Evolutionary conservation across 1,284 basidiomycete species (phyloP).

Genomic region (Melampsora americana): DNA sequence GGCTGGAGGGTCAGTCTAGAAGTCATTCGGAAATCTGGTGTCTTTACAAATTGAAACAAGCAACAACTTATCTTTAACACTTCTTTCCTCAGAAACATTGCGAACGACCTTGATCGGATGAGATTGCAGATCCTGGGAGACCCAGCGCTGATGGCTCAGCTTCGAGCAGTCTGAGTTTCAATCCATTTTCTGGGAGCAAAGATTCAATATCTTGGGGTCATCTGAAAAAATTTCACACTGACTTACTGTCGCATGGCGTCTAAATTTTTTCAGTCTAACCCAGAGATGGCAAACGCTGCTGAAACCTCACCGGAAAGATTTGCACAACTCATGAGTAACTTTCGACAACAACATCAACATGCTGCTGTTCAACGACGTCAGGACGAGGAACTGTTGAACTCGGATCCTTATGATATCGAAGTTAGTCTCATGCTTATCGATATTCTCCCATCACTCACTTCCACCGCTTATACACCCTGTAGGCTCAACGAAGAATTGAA

Average conservation of each 20-base stretch:
- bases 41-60: no score
- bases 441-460: background rate
- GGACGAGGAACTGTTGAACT: slow-evolving; percentile 60
- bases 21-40: no score
- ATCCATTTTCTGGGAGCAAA: slow-evolving; percentile 48
- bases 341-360: slow-evolving; percentile 62
- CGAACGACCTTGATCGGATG: slow-evolving; percentile 78
- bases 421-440: slow-evolving; percentile 49
- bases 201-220: background rate
- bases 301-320: slow-evolving; percentile 68
- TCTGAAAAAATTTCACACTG: slow-evolving; percentile 43
- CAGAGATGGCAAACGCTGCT: slow-evolving; percentile 73
- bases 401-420: slow-evolving; percentile 84
- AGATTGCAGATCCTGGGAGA: slow-evolving; percentile 80
- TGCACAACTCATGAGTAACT: slow-evolving; percentile 67
- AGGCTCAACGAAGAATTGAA: slow-evolving; percentile 81
- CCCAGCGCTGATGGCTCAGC: slow-evolving; percentile 70
- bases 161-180: slow-evolving; percentile 62
- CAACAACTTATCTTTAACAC: no score
- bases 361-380: slow-evolving; percentile 59
- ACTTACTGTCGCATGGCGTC: slow-evolving; percentile 23
- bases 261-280: slow-evolving; percentile 61
- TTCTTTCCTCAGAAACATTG: slow-evolving; percentile 31
- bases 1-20: slow-evolving; percentile 32
- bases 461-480: slow-evolving; percentile 39